A percentile compares a stretch with the other conserved stretches of the same genome.
Evolutionary conservation across 768 basidiomycete species (phyloP).

Genomic region (Inosperma sp.): DNA sequence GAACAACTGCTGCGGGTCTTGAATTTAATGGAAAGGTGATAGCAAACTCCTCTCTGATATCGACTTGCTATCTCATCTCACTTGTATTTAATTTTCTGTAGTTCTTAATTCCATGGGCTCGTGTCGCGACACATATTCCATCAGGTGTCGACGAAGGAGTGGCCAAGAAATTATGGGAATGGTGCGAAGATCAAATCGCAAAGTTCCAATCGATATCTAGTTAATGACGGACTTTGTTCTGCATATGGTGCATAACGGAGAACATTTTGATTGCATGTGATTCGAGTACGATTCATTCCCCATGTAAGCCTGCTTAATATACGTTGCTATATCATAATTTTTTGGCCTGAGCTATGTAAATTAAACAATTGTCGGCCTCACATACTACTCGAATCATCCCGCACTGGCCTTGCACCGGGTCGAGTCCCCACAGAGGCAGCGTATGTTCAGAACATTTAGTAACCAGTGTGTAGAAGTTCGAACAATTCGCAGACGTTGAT

Average conservation of each 20-base stretch:
- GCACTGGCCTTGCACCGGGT: conserved; percentile 73
- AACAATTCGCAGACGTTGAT: background rate
- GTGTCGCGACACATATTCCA: conserved; percentile 23
- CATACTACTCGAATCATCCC: conserved; percentile 74
- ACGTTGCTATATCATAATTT: no score
- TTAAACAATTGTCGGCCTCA: conserved; percentile 57
- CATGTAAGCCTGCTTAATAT: no score
- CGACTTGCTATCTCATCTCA: no score
- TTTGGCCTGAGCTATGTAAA: background rate
- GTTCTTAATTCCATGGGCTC: conserved; percentile 44
- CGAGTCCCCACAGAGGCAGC: conserved; percentile 77
- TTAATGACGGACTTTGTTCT: no score
- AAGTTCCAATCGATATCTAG: background rate
- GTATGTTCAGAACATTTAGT: conserved; percentile 16
- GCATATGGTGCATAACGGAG: no score
- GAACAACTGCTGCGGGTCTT: conserved; percentile 38
- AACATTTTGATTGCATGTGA: no score
- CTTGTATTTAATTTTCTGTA: conserved; percentile 9
- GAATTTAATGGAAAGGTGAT: conserved; percentile 47
- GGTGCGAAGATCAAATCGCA: conserved; percentile 41
- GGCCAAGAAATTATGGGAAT: conserved; percentile 37
- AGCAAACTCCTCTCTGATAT: no score
- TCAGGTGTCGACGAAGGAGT: conserved; percentile 24
- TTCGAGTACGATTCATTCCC: no score
- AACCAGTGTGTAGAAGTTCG: conserved; percentile 6